Percentiles rank a stretch among this genome's conserved stretches.
phyloP scores from a whole-genome alignment of 176 grass and related monocot genomes.

The Cenchrus purpureus region DNA sequence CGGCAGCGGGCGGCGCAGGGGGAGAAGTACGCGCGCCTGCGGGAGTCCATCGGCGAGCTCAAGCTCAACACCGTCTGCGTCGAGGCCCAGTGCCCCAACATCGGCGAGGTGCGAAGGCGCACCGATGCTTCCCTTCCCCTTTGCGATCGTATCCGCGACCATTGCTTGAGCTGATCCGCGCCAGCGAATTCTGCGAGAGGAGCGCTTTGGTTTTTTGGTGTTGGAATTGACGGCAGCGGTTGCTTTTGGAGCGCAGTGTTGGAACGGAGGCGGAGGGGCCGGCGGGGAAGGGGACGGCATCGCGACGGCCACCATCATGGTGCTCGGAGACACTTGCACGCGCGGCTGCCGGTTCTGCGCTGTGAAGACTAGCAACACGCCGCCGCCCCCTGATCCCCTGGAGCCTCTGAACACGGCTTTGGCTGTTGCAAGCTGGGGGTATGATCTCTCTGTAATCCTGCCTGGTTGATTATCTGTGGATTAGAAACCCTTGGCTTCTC shows the following conservation, averaged over 20 bases:
- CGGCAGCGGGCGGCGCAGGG: slow-evolving; percentile 78
- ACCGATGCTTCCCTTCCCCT: not conserved
- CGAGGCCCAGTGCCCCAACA: slow-evolving; percentile 95
- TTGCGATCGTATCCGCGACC: not conserved
- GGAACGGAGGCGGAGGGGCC: slow-evolving; percentile 87
- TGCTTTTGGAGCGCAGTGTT: slow-evolving; percentile 56
- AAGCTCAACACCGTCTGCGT: slow-evolving; percentile 93
- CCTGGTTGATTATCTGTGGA: not conserved
- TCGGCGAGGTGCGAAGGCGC: slow-evolving; percentile 67
- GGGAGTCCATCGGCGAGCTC: slow-evolving; percentile 71
- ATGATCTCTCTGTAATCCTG: not conserved
- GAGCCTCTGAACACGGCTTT: slow-evolving; percentile 78
- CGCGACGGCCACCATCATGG: slow-evolving; percentile 90
- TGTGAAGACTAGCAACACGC: slow-evolving; percentile 86
- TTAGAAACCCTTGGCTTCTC: not conserved
- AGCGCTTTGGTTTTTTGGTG: not conserved
- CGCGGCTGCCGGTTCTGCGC: slow-evolving; percentile 90
- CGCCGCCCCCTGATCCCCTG: slow-evolving; percentile 61
- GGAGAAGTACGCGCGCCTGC: slow-evolving; percentile 66
- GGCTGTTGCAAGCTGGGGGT: slow-evolving; percentile 90
- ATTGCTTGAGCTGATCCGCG: not conserved
- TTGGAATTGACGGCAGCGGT: not conserved
- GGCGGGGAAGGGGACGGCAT: slow-evolving; percentile 79
- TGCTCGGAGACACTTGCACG: slow-evolving; percentile 90
- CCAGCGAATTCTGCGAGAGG: not conserved